phyloP scores from a whole-genome alignment of 1,284 basidiomycete species.

The Austroboletus novae-zelandiae region DNA sequence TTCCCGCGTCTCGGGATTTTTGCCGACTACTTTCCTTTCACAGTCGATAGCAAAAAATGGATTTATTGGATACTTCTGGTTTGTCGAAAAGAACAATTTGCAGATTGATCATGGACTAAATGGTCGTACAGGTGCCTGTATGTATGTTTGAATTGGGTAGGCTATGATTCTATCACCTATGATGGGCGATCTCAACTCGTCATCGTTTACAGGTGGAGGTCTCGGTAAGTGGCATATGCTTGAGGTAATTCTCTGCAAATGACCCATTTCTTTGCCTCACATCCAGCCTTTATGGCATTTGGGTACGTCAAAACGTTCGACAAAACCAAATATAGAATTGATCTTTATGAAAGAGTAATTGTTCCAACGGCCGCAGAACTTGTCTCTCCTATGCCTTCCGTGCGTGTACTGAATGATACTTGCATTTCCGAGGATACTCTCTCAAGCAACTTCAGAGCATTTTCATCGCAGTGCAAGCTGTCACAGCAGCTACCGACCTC shows the following conservation, averaged over 20 bases:
- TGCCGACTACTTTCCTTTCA: background rate
- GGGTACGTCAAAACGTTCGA: background rate
- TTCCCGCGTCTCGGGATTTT: background rate
- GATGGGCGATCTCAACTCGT: background rate
- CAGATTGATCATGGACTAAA: background rate
- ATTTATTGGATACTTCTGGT: slow-evolving; percentile 7
- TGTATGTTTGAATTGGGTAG: slow-evolving; percentile 7
- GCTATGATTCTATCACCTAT: background rate
- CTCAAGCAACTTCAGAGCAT: background rate
- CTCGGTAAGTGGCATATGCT: slow-evolving; percentile 1
- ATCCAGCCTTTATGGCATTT: slow-evolving; percentile 1
- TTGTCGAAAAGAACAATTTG: background rate
- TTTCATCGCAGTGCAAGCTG: background rate
- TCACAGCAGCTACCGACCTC: slow-evolving; percentile 1
- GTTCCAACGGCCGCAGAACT: background rate
- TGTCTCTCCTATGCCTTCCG: background rate
- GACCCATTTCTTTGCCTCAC: background rate
- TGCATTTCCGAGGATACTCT: background rate
- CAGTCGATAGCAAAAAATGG: background rate
- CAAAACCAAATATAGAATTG: background rate
- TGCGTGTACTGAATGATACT: background rate
- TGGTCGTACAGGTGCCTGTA: background rate
- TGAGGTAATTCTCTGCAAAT: background rate
- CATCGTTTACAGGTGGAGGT: background rate
- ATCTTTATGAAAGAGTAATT: background rate